Evolutionary conservation across 164 flowering plant species (phyloP), one percentile per base, ranked within the genome.

Genomic region (Santalum album): DNA sequence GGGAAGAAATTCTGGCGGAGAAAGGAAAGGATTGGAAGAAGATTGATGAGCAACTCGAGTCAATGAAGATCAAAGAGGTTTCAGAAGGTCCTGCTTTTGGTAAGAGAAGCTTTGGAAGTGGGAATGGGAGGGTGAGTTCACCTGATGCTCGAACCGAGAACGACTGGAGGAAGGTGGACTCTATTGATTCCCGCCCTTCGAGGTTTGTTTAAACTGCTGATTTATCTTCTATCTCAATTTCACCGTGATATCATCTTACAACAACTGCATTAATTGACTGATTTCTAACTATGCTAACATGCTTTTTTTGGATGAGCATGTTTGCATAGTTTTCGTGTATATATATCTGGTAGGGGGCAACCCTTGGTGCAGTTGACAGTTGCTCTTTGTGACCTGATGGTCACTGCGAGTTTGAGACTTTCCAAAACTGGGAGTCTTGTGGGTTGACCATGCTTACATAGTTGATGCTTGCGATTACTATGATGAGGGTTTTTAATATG

Each of bases 11-110:
- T 9, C 71, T 94, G 82, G 84, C 81, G 20, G 87, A 87, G 72
- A 84, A 87, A 55, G 99, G 97, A 16, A 75, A 84, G 66, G 97
- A 94, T 57, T 81, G 82, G 86, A 94, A 87, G 83, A 80, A 87
- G 76, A 77, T 90, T 65, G 99, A 90, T 34, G 95, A 82, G 74
- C 74, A 87, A 65, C 71, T 89, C 16, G 97, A 81, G 56, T 55
- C 75, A 3, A 21, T 69, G 56, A 92, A 83, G 72, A 62, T 76
- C 49, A 86, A 86, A 69, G 95, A 88, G 32, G 58, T 53, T 21
- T 39, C 25, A 17, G 76, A 72, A 36, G 69, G 62, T 7, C 26
- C 61, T 2, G 46, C 62, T 10, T 48, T 38, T 48, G 78, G 76
- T 52, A 78, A 60, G 70, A 73, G 63, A 59, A 55, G 75, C 47